These are phyloP conservation scores for Podila clonocystis DNA, from an alignment of 192 early-diverging fungal genomes.

Conservation along the genomic window DNA sequence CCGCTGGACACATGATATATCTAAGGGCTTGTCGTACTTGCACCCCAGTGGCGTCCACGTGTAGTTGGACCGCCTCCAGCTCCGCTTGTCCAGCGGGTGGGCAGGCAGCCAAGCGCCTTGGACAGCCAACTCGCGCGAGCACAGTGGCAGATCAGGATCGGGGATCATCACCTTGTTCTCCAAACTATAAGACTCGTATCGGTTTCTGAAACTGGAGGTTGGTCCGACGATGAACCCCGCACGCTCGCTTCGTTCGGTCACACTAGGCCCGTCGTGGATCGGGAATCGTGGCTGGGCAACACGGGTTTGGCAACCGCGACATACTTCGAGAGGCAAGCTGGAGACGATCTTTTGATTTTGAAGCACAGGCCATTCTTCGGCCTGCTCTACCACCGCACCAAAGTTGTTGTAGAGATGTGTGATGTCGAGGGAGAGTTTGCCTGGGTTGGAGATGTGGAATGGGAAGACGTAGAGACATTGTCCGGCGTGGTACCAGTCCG, in stretches of 20 bases:
- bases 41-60: constrained; percentile 45
- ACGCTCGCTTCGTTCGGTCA: background rate
- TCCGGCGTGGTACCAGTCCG: constrained; percentile 30
- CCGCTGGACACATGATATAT: constrained; percentile 11
- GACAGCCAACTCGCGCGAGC: constrained; percentile 14
- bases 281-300: constrained; percentile 20
- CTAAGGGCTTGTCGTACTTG: constrained; percentile 11
- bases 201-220: background rate
- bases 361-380: constrained; percentile 19
- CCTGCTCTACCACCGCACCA: constrained; percentile 18
- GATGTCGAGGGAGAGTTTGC: constrained; percentile 30
- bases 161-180: background rate
- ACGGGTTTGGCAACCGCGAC: constrained; percentile 19
- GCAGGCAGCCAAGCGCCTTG: constrained; percentile 46
- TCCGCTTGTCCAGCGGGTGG: constrained; percentile 25
- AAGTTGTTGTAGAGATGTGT: constrained; percentile 40
- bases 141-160: constrained; percentile 15
- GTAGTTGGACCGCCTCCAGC: constrained; percentile 34
- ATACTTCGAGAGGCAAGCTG: constrained; percentile 24
- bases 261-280: background rate
- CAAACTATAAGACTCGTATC: background rate
- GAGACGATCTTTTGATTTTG: constrained; percentile 11
- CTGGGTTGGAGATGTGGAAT: constrained; percentile 45
- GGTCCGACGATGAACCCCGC: background rate
- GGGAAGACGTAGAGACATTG: constrained; percentile 48